Base-by-base conservation (phyloP, 2,329 filamentous ascomycete species). In the Trichoderma lentiforme region DNA sequence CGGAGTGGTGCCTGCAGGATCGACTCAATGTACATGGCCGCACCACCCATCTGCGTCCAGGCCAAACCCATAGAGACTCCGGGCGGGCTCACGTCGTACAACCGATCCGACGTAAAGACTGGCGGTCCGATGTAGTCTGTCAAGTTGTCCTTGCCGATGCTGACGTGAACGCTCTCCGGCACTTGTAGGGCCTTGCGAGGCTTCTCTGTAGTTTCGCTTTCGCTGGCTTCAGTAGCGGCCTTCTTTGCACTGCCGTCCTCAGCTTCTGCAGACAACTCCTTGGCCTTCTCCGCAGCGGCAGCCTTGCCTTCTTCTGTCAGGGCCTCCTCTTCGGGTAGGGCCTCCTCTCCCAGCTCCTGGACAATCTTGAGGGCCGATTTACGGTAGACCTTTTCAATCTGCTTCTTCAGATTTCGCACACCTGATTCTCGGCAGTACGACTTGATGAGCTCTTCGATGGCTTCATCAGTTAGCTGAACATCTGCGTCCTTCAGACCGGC, bases 311-410 rank as follows among this genome's bases (percentile, higher is more conserved):
- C 93, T 9, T 93, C 90, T 0, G 95, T 97, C 71, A 97, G 83
- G 6, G 93, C 94, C 74, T 93, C 90, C 26, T 92, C 90, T 79
- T 98, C 95, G 3, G 92, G 88, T 2, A 97, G 83, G 1, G 87
- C 93, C 6, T 94, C 91, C 78, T 98, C 95, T 64, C 95, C 95
- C 15, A 98, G 87, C 74, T 98, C 95, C 80, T 95, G 92, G 14
- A 99, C 95, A 76, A 99, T 99, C 84, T 98, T 98, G 74, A 99
- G 86, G 0, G 96, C 97, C 15, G 95, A 94, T 83, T 99, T 99
- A 72, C 96, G 91, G 83, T 98, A 99, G 3, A 99, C 94, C 85
- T 99, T 99, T 82, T 99, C 96, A 74, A 99, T 99, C 81, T 98
- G 95, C 86, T 99, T 98, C 88, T 99, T 99, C 73, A 99, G 85